Conservation (phyloP, 2,329 filamentous ascomycete genomes). For the Exophiala sideris region DNA sequence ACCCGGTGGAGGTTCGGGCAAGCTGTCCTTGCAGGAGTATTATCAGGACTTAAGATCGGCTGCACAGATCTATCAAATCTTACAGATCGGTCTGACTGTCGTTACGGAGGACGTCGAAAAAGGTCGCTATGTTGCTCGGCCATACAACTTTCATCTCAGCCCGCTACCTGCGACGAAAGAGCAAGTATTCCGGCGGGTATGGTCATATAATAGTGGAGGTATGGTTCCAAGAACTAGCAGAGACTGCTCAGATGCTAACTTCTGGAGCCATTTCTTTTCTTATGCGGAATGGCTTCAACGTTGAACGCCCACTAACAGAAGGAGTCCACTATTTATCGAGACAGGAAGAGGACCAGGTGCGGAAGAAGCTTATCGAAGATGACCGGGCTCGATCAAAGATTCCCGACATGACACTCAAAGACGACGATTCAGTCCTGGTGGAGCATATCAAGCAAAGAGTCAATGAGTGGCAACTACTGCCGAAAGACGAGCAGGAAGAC, state of each 20-base stretch:
- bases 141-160: conserved; percentile 63
- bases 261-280: conserved; percentile 58
- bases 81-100: conserved; percentile 66
- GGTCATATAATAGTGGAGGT: conserved; percentile 56
- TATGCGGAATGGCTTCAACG: conserved; percentile 55
- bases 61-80: conserved; percentile 61
- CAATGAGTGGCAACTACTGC: conserved; percentile 45
- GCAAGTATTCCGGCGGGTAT: conserved; percentile 58
- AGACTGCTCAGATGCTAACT: conserved; percentile 22
- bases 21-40: conserved; percentile 55
- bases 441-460: conserved; percentile 31
- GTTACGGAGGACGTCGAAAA: conserved; percentile 55
- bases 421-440: conserved; percentile 53
- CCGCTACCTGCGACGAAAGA: conserved; percentile 52
- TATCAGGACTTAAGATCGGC: conserved; percentile 60
- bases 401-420: conserved; percentile 49
- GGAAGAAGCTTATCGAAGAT: conserved; percentile 44
- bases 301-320: conserved; percentile 53
- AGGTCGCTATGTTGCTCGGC: conserved; percentile 55
- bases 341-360: conserved; percentile 52
- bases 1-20: conserved; percentile 27
- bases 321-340: conserved; percentile 63
- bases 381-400: conserved; percentile 30
- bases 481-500: conserved; percentile 34
- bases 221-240: conserved; percentile 10